Percentiles rank a stretch among this genome's conserved stretches.
phyloP scores from a whole-genome alignment of 805 yeast species.

The Kodamaea neixiangensis region DNA sequence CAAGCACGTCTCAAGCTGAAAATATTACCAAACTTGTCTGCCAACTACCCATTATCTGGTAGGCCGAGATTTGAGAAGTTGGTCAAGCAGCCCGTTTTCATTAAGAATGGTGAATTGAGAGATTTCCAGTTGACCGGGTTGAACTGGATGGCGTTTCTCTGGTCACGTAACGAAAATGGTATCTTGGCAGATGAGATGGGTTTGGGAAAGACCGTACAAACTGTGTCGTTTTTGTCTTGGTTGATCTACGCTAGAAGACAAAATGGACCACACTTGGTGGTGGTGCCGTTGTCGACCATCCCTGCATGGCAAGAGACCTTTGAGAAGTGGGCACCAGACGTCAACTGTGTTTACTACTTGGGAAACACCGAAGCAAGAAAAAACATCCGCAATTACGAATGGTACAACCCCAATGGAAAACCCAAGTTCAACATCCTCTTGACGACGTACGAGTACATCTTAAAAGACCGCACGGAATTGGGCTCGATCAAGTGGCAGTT shows the following conservation, averaged over 20 bases:
- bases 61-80: constrained; percentile 92
- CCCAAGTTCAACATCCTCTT: constrained; percentile 88
- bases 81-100: constrained; percentile 80
- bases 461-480: constrained; percentile 81
- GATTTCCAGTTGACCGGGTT: constrained; percentile 98
- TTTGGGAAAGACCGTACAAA: constrained; percentile 95
- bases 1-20: constrained; percentile 82
- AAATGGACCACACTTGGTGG: constrained; percentile 95
- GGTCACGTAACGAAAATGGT: constrained; percentile 98
- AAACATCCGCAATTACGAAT: constrained; percentile 81
- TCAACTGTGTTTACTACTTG: constrained; percentile 87
- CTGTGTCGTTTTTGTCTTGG: constrained; percentile 94
- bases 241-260: constrained; percentile 92
- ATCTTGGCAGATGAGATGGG: constrained; percentile 99
- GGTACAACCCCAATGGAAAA: constrained; percentile 64
- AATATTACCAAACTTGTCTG: constrained; percentile 79
- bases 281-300: constrained; percentile 92
- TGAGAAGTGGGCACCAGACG: constrained; percentile 96
- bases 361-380: constrained; percentile 89
- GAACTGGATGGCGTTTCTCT: constrained; percentile 99
- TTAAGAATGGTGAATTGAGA: constrained; percentile 88
- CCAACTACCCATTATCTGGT: constrained; percentile 63
- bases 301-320: constrained; percentile 99
- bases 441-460: constrained; percentile 94
- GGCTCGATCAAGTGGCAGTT: constrained; percentile 93